Evolutionary conservation across 768 basidiomycete genomes (phyloP).

Genomic region (Trametes gibbosa): DNA sequence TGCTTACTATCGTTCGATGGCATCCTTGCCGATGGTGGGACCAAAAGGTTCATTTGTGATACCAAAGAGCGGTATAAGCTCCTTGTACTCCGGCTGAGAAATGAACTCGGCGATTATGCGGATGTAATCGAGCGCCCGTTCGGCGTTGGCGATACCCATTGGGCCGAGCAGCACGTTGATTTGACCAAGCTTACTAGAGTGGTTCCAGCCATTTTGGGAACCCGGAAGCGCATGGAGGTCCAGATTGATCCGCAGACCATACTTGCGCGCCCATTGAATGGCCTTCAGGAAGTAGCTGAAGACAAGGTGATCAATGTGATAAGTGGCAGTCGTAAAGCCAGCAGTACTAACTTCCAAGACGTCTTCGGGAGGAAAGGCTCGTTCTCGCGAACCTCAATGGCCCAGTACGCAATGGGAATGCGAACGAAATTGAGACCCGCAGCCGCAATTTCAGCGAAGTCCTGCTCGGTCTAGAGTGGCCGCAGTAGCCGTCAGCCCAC

Average conservation of each 20-base stretch:
- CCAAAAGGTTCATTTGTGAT: slow-evolving; percentile 85
- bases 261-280: slow-evolving; percentile 93
- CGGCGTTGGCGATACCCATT: slow-evolving; percentile 97
- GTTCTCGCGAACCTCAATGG: slow-evolving; percentile 70
- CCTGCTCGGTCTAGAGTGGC: slow-evolving; percentile 74
- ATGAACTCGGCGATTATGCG: slow-evolving; percentile 91
- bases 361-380: slow-evolving; percentile 85
- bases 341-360: slow-evolving; percentile 62
- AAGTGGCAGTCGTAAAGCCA: not conserved
- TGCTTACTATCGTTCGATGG: slow-evolving; percentile 61
- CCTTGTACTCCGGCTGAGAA: slow-evolving; percentile 78
- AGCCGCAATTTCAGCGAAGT: slow-evolving; percentile 90
- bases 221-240: slow-evolving; percentile 81
- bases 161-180: slow-evolving; percentile 82
- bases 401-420: slow-evolving; percentile 91
- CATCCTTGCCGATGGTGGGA: slow-evolving; percentile 49
- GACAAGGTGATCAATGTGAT: not conserved
- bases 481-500: too few species aligned
- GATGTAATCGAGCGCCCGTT: slow-evolving; percentile 86
- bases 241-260: slow-evolving; percentile 90
- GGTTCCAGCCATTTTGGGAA: slow-evolving; percentile 96
- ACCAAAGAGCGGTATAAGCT: slow-evolving; percentile 84
- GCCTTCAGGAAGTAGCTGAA: slow-evolving; percentile 87
- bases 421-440: slow-evolving; percentile 95
- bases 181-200: slow-evolving; percentile 78